Conservation (phyloP, 768 basidiomycete species). For the Suillus tomentosus region DNA sequence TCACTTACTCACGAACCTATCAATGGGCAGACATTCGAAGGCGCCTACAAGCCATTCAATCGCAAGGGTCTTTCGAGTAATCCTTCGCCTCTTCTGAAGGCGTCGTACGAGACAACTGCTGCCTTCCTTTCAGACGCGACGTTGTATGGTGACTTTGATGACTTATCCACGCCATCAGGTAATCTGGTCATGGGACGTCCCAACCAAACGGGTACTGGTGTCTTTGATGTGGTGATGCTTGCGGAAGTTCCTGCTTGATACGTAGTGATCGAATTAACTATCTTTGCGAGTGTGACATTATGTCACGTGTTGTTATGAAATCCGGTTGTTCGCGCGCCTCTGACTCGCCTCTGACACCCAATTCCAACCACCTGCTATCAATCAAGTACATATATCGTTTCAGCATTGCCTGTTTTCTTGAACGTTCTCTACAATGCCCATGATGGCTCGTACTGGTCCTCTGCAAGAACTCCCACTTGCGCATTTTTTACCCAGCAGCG, state of each 20-base stretch:
- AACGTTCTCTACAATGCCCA: constrained; percentile 17
- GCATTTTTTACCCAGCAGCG: constrained; percentile 44
- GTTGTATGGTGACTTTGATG: constrained; percentile 93
- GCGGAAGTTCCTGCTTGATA: constrained; percentile 27
- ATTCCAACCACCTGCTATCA: constrained; percentile 14
- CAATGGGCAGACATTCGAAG: constrained; percentile 83
- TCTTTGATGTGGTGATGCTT: constrained; percentile 83
- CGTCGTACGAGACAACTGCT: constrained; percentile 96
- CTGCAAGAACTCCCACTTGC: constrained; percentile 64
- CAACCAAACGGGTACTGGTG: constrained; percentile 89
- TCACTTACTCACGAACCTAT: constrained; percentile 4
- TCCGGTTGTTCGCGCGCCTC: background rate
- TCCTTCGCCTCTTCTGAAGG: constrained; percentile 95
- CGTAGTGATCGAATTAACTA: background rate
- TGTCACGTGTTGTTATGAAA: constrained; percentile 23
- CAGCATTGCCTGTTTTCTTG: constrained; percentile 6
- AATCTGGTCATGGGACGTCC: constrained; percentile 91
- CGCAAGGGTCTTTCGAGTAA: constrained; percentile 91
- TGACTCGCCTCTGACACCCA: constrained; percentile 3
- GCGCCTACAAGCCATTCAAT: constrained; percentile 98
- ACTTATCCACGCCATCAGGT: constrained; percentile 85
- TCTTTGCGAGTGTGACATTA: constrained; percentile 12
- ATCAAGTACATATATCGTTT: constrained; percentile 10
- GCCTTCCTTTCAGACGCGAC: constrained; percentile 94
- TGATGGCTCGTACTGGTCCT: constrained; percentile 45